phyloP scores from a whole-genome alignment of 2,329 filamentous ascomycete species.

The Fusarium stilboides region DNA sequence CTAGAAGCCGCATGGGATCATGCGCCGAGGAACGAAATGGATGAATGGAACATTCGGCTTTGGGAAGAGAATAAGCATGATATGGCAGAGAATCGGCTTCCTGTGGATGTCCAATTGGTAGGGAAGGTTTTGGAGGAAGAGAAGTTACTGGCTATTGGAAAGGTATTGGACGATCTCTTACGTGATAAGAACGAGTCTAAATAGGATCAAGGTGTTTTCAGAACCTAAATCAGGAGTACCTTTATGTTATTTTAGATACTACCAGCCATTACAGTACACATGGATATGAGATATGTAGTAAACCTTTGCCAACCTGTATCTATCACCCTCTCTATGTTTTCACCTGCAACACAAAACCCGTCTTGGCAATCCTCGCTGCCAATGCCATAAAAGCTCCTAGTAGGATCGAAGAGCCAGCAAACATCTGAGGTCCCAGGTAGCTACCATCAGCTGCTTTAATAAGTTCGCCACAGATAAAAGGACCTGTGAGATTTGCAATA shows the following conservation, averaged over 20 bases:
- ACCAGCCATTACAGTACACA: not conserved
- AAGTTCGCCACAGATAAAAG: constrained; percentile 48
- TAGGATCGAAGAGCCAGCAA: constrained; percentile 43
- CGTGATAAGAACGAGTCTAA: not conserved
- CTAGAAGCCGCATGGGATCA: not conserved
- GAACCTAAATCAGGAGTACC: no score
- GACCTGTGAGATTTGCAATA: constrained; percentile 50
- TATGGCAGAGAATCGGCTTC: constrained; percentile 9
- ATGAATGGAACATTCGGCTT: constrained; percentile 23
- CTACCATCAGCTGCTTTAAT: constrained; percentile 36
- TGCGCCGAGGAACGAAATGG: constrained; percentile 16
- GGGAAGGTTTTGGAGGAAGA: constrained; percentile 35
- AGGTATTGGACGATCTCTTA: constrained; percentile 22
- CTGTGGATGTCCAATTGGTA: constrained; percentile 33
- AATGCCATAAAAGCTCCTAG: constrained; percentile 43
- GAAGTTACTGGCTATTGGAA: constrained; percentile 30
- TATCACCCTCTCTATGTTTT: constrained; percentile 19
- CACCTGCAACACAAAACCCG: constrained; percentile 18
- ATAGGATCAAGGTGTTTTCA: not conserved
- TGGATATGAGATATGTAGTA: not conserved
- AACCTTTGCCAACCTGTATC: not conserved
- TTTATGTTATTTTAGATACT: no score
- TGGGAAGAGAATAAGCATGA: constrained; percentile 21
- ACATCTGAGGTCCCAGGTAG: constrained; percentile 48
- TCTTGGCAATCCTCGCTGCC: constrained; percentile 37